These are phyloP conservation scores for Epithemia pelagica DNA, from an alignment of 108 stramenopile genomes.

Conservation along the genomic window DNA sequence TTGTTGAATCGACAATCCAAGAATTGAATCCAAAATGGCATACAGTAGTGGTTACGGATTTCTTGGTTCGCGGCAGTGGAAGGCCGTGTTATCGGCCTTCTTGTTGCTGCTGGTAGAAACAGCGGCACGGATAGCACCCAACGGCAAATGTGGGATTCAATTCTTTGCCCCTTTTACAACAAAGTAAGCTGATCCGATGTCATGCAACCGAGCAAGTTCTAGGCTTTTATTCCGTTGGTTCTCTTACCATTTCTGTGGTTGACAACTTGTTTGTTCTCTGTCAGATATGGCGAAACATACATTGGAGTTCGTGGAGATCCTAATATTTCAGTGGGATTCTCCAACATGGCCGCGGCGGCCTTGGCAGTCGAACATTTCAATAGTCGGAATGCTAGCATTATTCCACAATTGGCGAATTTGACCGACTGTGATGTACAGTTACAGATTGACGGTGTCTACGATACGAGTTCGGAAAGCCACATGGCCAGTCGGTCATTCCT, in stretches of 20 bases:
- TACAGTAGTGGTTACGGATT: too few species aligned
- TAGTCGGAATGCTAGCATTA: constrained; percentile 10
- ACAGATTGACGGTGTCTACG: background rate
- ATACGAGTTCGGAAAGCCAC: background rate
- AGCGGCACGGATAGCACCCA: background rate
- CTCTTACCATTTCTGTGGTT: too few species aligned
- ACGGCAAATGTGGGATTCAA: background rate
- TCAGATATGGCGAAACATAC: background rate
- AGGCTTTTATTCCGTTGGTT: background rate
- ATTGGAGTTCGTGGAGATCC: background rate
- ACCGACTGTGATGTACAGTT: background rate
- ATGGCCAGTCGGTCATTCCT: background rate
- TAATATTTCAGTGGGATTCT: constrained; percentile 7
- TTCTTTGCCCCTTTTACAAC: background rate
- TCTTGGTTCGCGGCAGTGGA: too few species aligned
- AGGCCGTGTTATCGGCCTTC: too few species aligned
- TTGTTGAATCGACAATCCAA: too few species aligned
- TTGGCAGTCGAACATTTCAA: constrained; percentile 20
- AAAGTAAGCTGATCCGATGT: too few species aligned
- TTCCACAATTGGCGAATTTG: constrained; percentile 12
- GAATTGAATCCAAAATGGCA: too few species aligned
- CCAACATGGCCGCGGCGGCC: constrained; percentile 9
- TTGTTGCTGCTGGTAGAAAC: too few species aligned
- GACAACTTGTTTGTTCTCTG: too few species aligned
- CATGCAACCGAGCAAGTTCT: too few species aligned